Evolutionary conservation across 2,329 filamentous ascomycete genomes (phyloP), one percentile per base, ranked within the genome.

Genomic region (Aspergillus melleus): DNA sequence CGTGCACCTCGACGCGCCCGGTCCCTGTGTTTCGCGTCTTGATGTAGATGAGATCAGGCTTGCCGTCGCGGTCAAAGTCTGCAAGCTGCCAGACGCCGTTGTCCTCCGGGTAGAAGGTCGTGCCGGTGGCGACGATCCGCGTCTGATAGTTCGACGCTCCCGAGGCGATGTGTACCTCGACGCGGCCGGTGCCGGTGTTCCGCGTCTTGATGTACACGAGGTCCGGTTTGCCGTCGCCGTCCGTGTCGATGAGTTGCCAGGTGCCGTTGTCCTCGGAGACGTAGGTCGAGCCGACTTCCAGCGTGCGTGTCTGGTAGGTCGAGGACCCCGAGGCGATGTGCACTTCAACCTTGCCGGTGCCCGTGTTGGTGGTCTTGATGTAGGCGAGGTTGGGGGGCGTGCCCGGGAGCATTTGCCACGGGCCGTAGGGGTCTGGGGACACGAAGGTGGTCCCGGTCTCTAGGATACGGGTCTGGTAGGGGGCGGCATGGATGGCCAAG

Each of bases 81-180:
- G 36, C 59, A 20, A 64, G 24, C 57, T 61, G 60, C 62, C 62
- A 64, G 22, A 50, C 54, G 2, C 62, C 62, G 14, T 63, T 46
- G 4, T 61, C 49, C 44, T 64, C 61, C 12, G 58, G 54, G 1
- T 54, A 58, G 39, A 82, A 80, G 1, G 90, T 92, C 71, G 81
- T 83, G 26, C 88, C 88, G 0, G 87, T 85, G 29, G 84, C 80
- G 77, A 88, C 88, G 77, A 88, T 86, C 72, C 83, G 84, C 67
- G 79, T 80, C 85, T 62, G 57, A 22, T 57, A 64, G 19, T 54
- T 60, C 26, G 62, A 64, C 6, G 61, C 57, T 6, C 51, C 57
- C 9, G 60, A 58, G 3, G 62, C 62, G 44, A 64, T 55, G 55
- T 64, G 62, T 36, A 64, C 60, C 36, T 64, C 62, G 20, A 64